These are phyloP conservation scores for Sarcodon sp. DNA, from an alignment of 768 basidiomycete genomes.

Conservation along the genomic window DNA sequence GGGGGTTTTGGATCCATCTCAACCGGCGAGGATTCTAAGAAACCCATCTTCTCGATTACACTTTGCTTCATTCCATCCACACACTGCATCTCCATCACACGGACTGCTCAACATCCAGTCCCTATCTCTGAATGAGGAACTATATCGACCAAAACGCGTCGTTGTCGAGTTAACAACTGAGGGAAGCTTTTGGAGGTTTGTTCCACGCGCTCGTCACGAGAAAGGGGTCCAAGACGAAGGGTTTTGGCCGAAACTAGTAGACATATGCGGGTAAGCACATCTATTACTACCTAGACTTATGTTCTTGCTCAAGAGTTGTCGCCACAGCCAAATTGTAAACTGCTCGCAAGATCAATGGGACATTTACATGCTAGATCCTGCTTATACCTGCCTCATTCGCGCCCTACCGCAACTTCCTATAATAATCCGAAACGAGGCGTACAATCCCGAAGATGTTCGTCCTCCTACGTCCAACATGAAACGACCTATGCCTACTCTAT, in stretches of 20 bases:
- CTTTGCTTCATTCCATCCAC: conserved; percentile 68
- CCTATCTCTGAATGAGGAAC: conserved; percentile 31
- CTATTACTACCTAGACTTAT: not conserved
- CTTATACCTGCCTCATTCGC: conserved; percentile 53
- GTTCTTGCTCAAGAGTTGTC: too few relatives aligned
- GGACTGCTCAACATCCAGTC: conserved; percentile 22
- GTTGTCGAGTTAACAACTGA: conserved; percentile 51
- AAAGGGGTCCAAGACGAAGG: conserved; percentile 55
- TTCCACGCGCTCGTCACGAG: conserved; percentile 52
- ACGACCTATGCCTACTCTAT: too few relatives aligned
- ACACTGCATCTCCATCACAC: conserved; percentile 33
- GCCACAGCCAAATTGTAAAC: conserved; percentile 17
- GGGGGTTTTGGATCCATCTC: conserved; percentile 55
- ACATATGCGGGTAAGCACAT: conserved; percentile 53
- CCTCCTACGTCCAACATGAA: too few relatives aligned
- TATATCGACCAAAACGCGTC: conserved; percentile 51
- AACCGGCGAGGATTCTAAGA: conserved; percentile 49
- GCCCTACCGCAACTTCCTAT: conserved; percentile 11
- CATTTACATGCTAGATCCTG: conserved; percentile 68
- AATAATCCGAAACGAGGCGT: conserved; percentile 11
- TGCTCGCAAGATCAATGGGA: conserved; percentile 77
- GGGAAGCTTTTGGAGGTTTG: conserved; percentile 59
- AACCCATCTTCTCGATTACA: conserved; percentile 42
- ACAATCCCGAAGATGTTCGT: too few relatives aligned
- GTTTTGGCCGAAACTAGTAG: conserved; percentile 50